Evolutionary conservation across 108 stramenopile genomes (phyloP).

Genomic region (Schizochytrium sp.): DNA sequence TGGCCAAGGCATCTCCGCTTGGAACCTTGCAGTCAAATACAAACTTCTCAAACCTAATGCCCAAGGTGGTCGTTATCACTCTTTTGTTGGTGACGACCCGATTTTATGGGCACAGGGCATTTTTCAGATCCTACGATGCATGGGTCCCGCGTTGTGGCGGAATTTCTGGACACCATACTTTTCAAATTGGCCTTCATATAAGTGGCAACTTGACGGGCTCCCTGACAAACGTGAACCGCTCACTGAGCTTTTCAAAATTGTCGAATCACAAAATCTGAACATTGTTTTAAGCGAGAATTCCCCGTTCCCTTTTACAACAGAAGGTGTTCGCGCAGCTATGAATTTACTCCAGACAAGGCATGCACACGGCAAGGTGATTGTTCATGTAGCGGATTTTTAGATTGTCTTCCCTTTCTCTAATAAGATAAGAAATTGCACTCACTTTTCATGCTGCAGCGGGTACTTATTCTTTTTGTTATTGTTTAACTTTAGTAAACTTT

Average conservation of each 20-base stretch:
- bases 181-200: background rate
- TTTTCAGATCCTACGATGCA: slow-evolving; percentile 34
- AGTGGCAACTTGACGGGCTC: background rate
- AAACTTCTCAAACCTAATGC: background rate
- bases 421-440: too few relatives aligned
- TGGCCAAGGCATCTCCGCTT: background rate
- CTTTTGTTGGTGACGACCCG: slow-evolving; percentile 21
- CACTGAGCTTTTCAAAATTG: background rate
- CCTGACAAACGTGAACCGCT: slow-evolving; percentile 11
- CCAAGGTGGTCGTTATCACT: slow-evolving; percentile 1
- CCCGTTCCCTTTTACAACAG: slow-evolving; percentile 31
- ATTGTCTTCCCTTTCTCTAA: background rate
- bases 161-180: slow-evolving; percentile 5
- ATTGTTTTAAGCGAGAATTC: background rate
- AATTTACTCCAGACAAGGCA: background rate
- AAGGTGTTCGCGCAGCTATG: background rate
- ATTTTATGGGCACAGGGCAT: background rate
- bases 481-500: too few relatives aligned
- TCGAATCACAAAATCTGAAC: background rate
- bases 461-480: too few relatives aligned
- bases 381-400: background rate
- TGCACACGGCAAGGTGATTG: slow-evolving; percentile 25
- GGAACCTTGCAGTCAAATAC: slow-evolving; percentile 37
- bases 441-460: too few relatives aligned
- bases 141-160: background rate